Conservation (phyloP, 148 eudicot genomes). For the Beta vulgaris region DNA sequence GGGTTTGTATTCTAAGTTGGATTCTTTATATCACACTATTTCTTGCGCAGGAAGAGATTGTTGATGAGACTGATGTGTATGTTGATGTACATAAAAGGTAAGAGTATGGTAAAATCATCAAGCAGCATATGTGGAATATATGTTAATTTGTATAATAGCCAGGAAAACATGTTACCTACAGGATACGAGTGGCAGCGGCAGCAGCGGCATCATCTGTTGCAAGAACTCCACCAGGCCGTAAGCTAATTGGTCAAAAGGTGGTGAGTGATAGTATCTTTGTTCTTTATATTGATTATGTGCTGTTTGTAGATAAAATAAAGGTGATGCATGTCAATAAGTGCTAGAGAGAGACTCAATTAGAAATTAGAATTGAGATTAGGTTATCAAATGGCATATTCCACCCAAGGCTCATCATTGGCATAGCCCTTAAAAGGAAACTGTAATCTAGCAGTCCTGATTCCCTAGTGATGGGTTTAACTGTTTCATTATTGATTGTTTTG, state of each 20-base stretch:
- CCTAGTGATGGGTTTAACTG: no score
- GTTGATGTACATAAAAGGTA: slow-evolving; percentile 87
- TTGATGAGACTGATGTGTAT: slow-evolving; percentile 85
- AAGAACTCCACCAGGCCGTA: slow-evolving; percentile 63
- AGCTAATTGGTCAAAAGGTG: slow-evolving; percentile 45
- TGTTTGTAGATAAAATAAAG: not conserved
- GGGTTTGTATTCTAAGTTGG: slow-evolving; percentile 6
- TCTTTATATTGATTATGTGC: not conserved
- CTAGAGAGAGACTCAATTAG: not conserved
- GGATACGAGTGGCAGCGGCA: slow-evolving; percentile 82
- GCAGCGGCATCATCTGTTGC: slow-evolving; percentile 72
- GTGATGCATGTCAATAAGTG: not conserved
- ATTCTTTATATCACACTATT: slow-evolving; percentile 13
- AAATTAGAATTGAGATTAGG: not conserved
- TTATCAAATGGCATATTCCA: not conserved
- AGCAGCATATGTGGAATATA: not conserved
- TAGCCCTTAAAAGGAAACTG: not conserved
- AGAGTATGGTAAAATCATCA: slow-evolving; percentile 2
- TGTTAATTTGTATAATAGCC: not conserved
- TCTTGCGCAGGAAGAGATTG: slow-evolving; percentile 73
- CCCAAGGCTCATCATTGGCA: not conserved
- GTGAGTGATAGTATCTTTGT: slow-evolving; percentile 16
- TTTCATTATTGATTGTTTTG: no score
- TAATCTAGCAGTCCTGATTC: not conserved
- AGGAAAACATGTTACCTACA: slow-evolving; percentile 26